phyloP scores from a whole-genome alignment of 1,284 basidiomycete species.

The Moesziomyces aphidis region DNA sequence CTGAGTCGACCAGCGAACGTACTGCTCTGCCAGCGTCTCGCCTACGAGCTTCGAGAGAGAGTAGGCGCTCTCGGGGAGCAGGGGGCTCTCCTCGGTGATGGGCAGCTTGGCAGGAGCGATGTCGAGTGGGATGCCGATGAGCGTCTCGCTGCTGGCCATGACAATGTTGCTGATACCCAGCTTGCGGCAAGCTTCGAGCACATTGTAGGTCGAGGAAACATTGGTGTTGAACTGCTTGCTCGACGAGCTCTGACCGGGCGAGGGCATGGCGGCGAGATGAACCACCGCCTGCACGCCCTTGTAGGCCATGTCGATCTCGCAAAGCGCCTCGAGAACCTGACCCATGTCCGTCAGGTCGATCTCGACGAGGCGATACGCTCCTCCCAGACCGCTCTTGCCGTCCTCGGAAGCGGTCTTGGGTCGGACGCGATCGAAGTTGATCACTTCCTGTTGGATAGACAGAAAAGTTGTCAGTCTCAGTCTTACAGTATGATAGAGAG shows the following conservation, averaged over 20 bases:
- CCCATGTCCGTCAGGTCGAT: constrained; percentile 68
- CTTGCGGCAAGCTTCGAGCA: constrained; percentile 68
- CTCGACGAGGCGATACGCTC: constrained; percentile 55
- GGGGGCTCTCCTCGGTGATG: constrained; percentile 64
- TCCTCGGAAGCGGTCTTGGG: constrained; percentile 60
- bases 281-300: constrained; percentile 68
- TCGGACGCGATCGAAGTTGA: constrained; percentile 58
- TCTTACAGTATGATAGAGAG: too few relatives aligned
- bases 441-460: constrained; percentile 19
- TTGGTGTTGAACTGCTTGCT: constrained; percentile 68
- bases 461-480: too few relatives aligned
- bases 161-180: constrained; percentile 66
- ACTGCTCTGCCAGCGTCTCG: constrained; percentile 69
- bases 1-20: constrained; percentile 66
- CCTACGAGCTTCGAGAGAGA: constrained; percentile 68
- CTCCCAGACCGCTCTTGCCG: constrained; percentile 54
- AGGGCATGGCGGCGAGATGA: constrained; percentile 68
- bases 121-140: constrained; percentile 68
- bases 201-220: constrained; percentile 68
- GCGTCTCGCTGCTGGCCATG: constrained; percentile 68
- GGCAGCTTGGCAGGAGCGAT: constrained; percentile 65
- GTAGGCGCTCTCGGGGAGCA: constrained; percentile 68
- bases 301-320: constrained; percentile 67
- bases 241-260: constrained; percentile 65
- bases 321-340: constrained; percentile 63